Conservation (phyloP, 768 basidiomycete genomes). For the Tremella fuciformis region DNA sequence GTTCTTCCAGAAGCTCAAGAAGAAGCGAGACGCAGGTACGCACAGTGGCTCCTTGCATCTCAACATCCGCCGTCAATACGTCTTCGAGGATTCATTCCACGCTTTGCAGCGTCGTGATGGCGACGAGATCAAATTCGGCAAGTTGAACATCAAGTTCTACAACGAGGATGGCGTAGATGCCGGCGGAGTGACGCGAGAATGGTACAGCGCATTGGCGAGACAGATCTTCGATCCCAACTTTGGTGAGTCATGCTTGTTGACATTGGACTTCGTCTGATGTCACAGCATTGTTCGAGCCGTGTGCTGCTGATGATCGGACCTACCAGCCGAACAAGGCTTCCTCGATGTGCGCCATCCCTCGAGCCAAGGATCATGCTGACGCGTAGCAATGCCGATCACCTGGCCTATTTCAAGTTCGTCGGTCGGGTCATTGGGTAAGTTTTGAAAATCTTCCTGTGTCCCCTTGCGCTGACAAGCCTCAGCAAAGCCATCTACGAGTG, state of each 20-base stretch:
- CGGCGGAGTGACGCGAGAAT: conserved; percentile 94
- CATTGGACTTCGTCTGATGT: conserved; percentile 6
- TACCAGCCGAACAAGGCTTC: conserved; percentile 71
- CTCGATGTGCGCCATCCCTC: conserved; percentile 18
- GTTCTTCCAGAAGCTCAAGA: conserved; percentile 51
- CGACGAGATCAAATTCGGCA: conserved; percentile 96
- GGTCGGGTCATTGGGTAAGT: conserved; percentile 77
- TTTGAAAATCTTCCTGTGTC: not conserved
- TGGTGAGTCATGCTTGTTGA: conserved; percentile 24
- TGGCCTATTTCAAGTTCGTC: conserved; percentile 98
- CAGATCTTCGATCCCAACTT: conserved; percentile 99
- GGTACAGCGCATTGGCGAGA: conserved; percentile 95
- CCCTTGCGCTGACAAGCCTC: conserved; percentile 4
- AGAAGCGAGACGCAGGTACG: conserved; percentile 30
- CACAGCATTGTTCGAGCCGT: conserved; percentile 88
- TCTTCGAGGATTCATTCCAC: conserved; percentile 97
- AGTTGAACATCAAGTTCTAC: conserved; percentile 91
- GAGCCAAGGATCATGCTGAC: conserved; percentile 55
- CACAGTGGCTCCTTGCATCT: conserved; percentile 31
- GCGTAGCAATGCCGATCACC: conserved; percentile 94
- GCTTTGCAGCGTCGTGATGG: conserved; percentile 82
- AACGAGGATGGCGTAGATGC: conserved; percentile 98
- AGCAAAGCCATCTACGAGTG: conserved; percentile 89
- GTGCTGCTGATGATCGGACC: conserved; percentile 87
- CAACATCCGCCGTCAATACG: conserved; percentile 58